These are phyloP conservation scores for Corchorus capsularis DNA, from an alignment of 345 rosid species.

Conservation along the genomic window DNA sequence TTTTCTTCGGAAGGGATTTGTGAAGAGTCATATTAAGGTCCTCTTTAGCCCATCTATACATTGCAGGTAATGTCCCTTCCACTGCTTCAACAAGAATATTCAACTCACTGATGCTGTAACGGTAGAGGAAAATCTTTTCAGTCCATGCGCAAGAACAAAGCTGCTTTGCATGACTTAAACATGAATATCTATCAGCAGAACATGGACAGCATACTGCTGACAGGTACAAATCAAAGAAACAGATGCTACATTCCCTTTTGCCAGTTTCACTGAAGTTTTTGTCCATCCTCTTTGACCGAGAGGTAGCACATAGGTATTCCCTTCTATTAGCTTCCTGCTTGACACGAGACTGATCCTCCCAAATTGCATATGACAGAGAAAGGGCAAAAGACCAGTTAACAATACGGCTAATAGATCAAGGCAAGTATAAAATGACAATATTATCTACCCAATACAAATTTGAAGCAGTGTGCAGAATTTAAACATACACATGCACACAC, in stretches of 20 bases:
- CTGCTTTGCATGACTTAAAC: constrained; percentile 59
- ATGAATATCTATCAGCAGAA: constrained; percentile 54
- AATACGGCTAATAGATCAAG: constrained; percentile 11
- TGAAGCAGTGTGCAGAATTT: neutral
- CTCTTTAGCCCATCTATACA: constrained; percentile 48
- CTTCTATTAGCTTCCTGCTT: constrained; percentile 51
- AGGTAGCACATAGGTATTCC: constrained; percentile 44
- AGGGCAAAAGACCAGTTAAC: constrained; percentile 12
- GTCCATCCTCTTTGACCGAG: constrained; percentile 47
- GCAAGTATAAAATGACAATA: constrained; percentile 6
- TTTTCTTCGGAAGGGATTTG: constrained; percentile 21
- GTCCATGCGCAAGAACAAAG: constrained; percentile 67
- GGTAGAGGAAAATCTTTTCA: constrained; percentile 51
- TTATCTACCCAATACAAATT: neutral
- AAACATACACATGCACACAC: neutral
- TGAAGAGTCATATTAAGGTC: constrained; percentile 35
- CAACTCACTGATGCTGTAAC: constrained; percentile 51
- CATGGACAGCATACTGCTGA: constrained; percentile 65
- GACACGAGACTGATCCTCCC: constrained; percentile 49
- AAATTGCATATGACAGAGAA: constrained; percentile 8
- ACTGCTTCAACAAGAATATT: constrained; percentile 59
- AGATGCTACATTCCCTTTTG: constrained; percentile 58
- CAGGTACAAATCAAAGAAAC: constrained; percentile 63
- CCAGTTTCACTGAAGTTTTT: constrained; percentile 39
- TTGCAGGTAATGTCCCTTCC: constrained; percentile 53